Conservation (phyloP, 2,329 filamentous ascomycete genomes). For the Metarhizium rileyi region DNA sequence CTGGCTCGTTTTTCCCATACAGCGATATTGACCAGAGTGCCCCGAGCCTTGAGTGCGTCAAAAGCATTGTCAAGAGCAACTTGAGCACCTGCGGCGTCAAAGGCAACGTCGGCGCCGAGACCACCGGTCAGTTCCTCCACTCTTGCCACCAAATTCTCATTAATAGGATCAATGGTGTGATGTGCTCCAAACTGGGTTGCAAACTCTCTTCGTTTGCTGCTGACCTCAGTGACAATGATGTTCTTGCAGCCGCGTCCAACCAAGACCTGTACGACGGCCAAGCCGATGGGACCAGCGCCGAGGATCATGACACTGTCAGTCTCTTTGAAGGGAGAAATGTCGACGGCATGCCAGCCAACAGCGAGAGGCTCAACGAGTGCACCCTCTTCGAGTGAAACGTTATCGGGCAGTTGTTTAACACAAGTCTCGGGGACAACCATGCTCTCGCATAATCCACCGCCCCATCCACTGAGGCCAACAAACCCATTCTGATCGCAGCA, state of each 20-base stretch:
- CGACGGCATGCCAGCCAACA: constrained; percentile 35
- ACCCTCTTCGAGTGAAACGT: constrained; percentile 38
- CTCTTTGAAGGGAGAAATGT: constrained; percentile 30
- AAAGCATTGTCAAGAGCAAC: constrained; percentile 35
- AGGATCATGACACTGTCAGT: constrained; percentile 36
- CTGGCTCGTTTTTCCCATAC: constrained; percentile 45
- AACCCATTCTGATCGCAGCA: constrained; percentile 40
- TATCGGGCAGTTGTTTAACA: constrained; percentile 40
- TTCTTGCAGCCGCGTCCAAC: constrained; percentile 36
- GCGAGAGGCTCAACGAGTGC: constrained; percentile 43
- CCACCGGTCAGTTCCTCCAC: constrained; percentile 36
- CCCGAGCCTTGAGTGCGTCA: constrained; percentile 38
- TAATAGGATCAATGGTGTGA: constrained; percentile 28
- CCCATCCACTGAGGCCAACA: constrained; percentile 28
- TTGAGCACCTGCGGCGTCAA: constrained; percentile 54
- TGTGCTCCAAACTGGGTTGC: constrained; percentile 35
- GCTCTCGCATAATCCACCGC: constrained; percentile 46
- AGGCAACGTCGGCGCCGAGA: constrained; percentile 46
- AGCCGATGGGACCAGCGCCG: constrained; percentile 39
- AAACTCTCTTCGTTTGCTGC: constrained; percentile 28
- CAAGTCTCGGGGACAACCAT: constrained; percentile 41
- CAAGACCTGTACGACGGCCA: constrained; percentile 36
- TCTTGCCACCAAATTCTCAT: constrained; percentile 35
- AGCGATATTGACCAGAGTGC: constrained; percentile 54
- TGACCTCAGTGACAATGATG: constrained; percentile 38